These are phyloP conservation scores for Aphanoascus verrucosus DNA, from an alignment of 2,329 filamentous ascomycete species.

Conservation along the genomic window DNA sequence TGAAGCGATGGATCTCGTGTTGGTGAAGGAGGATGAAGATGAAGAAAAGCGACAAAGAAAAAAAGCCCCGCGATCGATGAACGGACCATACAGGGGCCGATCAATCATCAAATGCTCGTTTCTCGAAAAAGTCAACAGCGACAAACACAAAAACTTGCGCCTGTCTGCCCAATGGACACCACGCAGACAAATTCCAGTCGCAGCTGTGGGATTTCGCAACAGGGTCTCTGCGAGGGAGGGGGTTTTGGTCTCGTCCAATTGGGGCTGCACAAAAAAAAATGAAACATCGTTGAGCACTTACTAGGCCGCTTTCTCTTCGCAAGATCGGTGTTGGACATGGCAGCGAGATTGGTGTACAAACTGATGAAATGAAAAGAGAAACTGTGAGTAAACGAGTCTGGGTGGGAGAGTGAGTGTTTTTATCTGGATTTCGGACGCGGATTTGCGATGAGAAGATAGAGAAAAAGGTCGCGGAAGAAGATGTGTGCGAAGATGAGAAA, in stretches of 20 bases:
- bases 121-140: not conserved
- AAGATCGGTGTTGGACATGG: constrained; percentile 7
- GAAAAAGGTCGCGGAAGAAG: no score
- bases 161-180: no score
- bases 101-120: not conserved
- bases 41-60: not conserved
- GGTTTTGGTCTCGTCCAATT: not conserved
- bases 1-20: not conserved
- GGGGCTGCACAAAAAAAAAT: not conserved
- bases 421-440: no score
- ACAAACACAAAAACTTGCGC: no score
- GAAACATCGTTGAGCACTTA: constrained; percentile 2
- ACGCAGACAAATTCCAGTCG: no score
- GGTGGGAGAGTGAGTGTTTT: not conserved
- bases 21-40: not conserved
- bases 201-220: not conserved
- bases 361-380: not conserved
- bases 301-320: constrained; percentile 15
- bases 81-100: not conserved
- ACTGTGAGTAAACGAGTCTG: not conserved
- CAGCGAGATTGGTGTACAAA: no score
- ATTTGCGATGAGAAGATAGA: no score
- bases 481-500: no score
- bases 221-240: not conserved
- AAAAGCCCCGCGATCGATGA: not conserved